Evolutionary conservation across 768 basidiomycete species (phyloP).

Genomic region (Epithele typhae): DNA sequence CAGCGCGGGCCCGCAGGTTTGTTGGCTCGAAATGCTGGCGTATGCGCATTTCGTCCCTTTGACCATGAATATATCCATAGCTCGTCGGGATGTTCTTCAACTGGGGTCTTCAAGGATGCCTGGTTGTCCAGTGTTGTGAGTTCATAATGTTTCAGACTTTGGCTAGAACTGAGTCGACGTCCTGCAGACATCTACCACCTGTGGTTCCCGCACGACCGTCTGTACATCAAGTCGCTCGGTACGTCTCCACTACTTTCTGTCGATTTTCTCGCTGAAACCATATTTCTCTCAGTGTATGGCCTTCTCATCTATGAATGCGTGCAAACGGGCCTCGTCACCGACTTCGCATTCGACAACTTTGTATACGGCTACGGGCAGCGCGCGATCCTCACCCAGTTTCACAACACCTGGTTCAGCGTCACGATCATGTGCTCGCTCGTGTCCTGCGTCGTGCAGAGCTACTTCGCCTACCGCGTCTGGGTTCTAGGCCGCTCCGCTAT

Average conservation of each 20-base stretch:
- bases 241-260: not conserved
- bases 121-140: constrained; percentile 3
- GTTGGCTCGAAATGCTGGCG: no score
- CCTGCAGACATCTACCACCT: constrained; percentile 4
- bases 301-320: constrained; percentile 4
- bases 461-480: constrained; percentile 10
- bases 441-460: constrained; percentile 3
- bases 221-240: not conserved
- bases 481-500: not conserved
- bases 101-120: constrained; percentile 1
- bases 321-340: constrained; percentile 2
- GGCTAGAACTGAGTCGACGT: no score
- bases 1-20: no score
- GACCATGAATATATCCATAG: no score
- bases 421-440: constrained; percentile 1
- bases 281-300: constrained; percentile 8
- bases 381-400: not conserved
- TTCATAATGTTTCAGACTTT: not conserved
- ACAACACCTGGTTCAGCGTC: constrained; percentile 2
- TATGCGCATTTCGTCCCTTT: no score
- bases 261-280: not conserved
- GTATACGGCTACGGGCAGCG: constrained; percentile 2
- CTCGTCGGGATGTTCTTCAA: constrained; percentile 4
- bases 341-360: not conserved
- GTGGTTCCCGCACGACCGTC: not conserved